These are phyloP conservation scores for Sarocladium oryzae DNA, from an alignment of 2,329 filamentous ascomycete species.

Conservation along the genomic window DNA sequence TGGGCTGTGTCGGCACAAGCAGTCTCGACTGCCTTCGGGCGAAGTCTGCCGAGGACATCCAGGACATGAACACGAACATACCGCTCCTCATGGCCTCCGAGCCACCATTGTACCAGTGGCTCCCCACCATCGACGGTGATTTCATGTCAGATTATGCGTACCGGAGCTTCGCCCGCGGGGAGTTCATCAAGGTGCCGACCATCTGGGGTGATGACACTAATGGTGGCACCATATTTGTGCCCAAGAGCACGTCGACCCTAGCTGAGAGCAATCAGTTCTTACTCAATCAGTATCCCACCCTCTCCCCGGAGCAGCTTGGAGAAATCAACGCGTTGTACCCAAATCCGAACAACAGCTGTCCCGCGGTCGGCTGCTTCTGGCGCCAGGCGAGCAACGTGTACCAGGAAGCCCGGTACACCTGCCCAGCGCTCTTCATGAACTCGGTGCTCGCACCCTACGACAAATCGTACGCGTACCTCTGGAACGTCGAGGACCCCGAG, in stretches of 20 bases:
- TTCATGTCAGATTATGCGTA: conserved; percentile 46
- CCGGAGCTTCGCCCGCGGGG: conserved; percentile 37
- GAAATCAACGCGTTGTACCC: conserved; percentile 29
- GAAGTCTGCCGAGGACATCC: conserved; percentile 33
- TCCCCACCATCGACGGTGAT: conserved; percentile 48
- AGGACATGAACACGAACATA: conserved; percentile 34
- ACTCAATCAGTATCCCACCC: conserved; percentile 26
- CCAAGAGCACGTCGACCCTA: conserved; percentile 23
- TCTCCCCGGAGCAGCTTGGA: conserved; percentile 24
- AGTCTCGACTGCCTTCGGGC: conserved; percentile 40
- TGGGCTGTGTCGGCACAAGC: conserved; percentile 32
- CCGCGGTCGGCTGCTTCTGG: conserved; percentile 28
- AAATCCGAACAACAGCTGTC: conserved; percentile 27
- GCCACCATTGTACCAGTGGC: conserved; percentile 45
- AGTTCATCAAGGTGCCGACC: conserved; percentile 46
- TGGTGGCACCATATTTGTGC: conserved; percentile 30
- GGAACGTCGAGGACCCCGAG: conserved; percentile 55
- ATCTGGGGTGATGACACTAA: conserved; percentile 37
- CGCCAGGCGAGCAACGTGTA: conserved; percentile 29
- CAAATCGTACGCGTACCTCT: conserved; percentile 62
- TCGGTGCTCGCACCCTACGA: conserved; percentile 23
- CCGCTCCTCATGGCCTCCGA: conserved; percentile 20
- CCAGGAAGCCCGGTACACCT: conserved; percentile 29
- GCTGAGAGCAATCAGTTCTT: conserved; percentile 26
- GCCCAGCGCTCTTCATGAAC: conserved; percentile 26